Conservation (phyloP, 257 asterid species). For the Solanum lycopersicoides region DNA sequence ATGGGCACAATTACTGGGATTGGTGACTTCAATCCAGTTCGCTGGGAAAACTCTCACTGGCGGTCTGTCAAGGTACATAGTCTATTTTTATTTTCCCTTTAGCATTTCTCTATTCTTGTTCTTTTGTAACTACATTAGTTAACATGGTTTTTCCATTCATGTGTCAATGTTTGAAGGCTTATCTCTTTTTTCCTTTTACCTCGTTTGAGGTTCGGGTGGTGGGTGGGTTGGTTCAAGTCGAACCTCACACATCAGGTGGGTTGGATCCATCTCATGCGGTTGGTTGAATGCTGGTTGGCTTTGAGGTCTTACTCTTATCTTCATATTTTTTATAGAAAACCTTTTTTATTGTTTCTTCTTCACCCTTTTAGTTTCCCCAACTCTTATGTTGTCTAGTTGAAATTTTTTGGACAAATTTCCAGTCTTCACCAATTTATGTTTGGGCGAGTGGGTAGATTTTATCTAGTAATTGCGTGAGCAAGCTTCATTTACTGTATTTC, state of each 20-base stretch:
- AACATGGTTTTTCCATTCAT: not conserved
- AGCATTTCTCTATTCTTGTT: not conserved
- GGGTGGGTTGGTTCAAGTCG: not conserved
- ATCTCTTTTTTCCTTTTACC: not conserved
- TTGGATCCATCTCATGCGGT: not conserved
- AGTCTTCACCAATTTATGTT: no score
- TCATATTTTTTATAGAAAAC: no score
- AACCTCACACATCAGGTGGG: not conserved
- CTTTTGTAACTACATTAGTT: not conserved
- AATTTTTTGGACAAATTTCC: no score
- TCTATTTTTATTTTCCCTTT: not conserved
- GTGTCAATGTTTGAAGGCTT: not conserved
- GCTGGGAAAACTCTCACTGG: constrained; percentile 98
- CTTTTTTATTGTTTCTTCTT: no score
- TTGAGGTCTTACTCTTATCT: no score
- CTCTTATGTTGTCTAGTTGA: no score
- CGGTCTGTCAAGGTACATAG: constrained; percentile 78
- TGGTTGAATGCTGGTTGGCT: no score
- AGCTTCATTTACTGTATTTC: no score
- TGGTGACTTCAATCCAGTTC: constrained; percentile 82
- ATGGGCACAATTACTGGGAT: constrained; percentile 98
- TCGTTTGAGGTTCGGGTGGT: not conserved
- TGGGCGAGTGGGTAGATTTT: no score
- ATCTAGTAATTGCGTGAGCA: no score
- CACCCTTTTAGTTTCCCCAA: no score